These are phyloP conservation scores for Oryza glumipatula DNA, from an alignment of 176 grass and related monocot species.

Conservation along the genomic window DNA sequence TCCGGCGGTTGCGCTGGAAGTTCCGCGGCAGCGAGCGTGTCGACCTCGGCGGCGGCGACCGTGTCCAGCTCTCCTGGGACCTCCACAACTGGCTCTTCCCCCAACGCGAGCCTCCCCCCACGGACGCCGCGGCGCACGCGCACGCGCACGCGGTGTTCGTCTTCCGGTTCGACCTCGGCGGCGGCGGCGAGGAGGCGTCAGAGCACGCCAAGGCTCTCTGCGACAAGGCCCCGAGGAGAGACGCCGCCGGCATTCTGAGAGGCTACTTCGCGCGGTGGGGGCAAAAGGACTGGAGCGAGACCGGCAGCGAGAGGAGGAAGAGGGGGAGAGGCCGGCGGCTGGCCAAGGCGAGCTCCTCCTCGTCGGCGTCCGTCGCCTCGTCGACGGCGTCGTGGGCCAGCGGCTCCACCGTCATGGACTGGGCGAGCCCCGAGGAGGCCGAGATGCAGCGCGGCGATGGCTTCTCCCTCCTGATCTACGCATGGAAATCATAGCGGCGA, in stretches of 20 bases:
- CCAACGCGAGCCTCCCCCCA: slow-evolving; percentile 18
- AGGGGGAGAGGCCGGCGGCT: slow-evolving; percentile 41
- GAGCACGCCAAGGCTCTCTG: slow-evolving; percentile 43
- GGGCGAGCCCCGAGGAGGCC: slow-evolving; percentile 77
- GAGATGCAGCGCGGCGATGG: slow-evolving; percentile 69
- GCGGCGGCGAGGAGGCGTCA: not conserved
- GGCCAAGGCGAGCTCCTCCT: slow-evolving; percentile 65
- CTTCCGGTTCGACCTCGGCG: slow-evolving; percentile 70
- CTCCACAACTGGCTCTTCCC: slow-evolving; percentile 87
- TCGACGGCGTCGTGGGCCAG: slow-evolving; percentile 68
- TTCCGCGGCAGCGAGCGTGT: slow-evolving; percentile 80
- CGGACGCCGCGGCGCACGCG: slow-evolving; percentile 22
- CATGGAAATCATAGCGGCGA: slow-evolving; percentile 63
- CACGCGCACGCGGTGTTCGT: slow-evolving; percentile 66
- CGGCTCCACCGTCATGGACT: slow-evolving; percentile 82
- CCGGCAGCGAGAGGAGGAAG: slow-evolving; percentile 51
- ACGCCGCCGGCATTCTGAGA: slow-evolving; percentile 28
- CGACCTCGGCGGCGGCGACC: slow-evolving; percentile 51
- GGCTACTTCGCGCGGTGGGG: slow-evolving; percentile 51
- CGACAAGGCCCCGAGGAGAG: slow-evolving; percentile 36
- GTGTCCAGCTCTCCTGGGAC: slow-evolving; percentile 78
- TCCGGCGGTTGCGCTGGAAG: slow-evolving; percentile 80
- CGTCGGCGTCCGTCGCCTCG: slow-evolving; percentile 62
- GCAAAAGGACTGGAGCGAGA: slow-evolving; percentile 75
- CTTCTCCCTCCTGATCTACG: slow-evolving; percentile 81